Percentiles rank a stretch among this genome's conserved stretches.
Conservation (phyloP, 2,329 filamentous ascomycete species). For the Lecanoromycetidae sp. region DNA sequence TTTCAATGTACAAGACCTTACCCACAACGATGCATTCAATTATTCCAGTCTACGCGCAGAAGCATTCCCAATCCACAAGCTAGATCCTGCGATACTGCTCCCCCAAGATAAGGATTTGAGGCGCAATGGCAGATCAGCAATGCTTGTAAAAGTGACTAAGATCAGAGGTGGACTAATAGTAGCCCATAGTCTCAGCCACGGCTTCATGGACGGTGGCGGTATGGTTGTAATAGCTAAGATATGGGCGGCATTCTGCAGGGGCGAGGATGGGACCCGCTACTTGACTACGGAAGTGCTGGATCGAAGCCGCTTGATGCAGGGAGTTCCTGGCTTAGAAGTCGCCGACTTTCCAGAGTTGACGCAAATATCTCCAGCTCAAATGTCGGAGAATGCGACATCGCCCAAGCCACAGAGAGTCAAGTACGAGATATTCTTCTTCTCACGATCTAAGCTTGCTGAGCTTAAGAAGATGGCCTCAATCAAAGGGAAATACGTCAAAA, state of each 20-base stretch:
- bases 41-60: neutral
- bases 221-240: neutral
- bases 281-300: neutral
- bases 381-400: neutral
- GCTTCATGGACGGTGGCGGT: neutral
- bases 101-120: neutral
- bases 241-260: slow-evolving; percentile 3
- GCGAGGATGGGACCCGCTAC: neutral
- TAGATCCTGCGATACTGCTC: neutral
- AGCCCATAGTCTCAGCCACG: neutral
- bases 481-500: neutral
- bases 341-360: slow-evolving; percentile 1
- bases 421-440: slow-evolving; percentile 4
- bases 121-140: neutral
- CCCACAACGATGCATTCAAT: neutral
- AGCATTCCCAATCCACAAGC: neutral
- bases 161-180: neutral
- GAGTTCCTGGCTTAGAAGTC: neutral
- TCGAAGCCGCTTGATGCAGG: neutral
- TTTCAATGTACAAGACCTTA: slow-evolving; percentile 1
- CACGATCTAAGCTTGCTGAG: neutral
- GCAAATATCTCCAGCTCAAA: neutral
- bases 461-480: neutral
- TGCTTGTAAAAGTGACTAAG: neutral
- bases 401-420: neutral